Evolutionary conservation across 2,329 filamentous ascomycete genomes (phyloP).

Genomic region (Clarireedia hainanense): DNA sequence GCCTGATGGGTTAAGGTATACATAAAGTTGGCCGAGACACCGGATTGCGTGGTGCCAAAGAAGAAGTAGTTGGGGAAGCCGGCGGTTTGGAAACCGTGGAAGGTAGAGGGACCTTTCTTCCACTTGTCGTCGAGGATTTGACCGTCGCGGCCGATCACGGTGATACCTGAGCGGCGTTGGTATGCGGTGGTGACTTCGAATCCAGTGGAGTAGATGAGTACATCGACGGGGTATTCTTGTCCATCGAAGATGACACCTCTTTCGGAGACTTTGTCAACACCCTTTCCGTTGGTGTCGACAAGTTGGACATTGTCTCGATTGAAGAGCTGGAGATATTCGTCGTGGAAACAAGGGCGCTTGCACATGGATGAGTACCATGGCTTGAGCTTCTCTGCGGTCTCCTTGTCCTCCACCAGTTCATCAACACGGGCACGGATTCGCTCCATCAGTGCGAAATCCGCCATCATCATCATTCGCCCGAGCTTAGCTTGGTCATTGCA

Average conservation of each 20-base stretch:
- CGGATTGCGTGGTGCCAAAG: slow-evolving; percentile 2
- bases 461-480: slow-evolving; percentile 4
- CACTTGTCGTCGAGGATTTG: slow-evolving; percentile 4
- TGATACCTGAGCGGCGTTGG: slow-evolving; percentile 2
- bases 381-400: slow-evolving; percentile 39
- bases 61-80: slow-evolving; percentile 8
- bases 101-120: neutral
- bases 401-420: slow-evolving; percentile 35
- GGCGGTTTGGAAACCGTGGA: slow-evolving; percentile 5
- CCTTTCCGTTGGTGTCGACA: slow-evolving; percentile 43
- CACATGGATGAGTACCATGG: slow-evolving; percentile 47
- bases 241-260: slow-evolving; percentile 39
- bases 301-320: slow-evolving; percentile 36
- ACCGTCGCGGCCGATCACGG: neutral
- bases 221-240: slow-evolving; percentile 40
- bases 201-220: slow-evolving; percentile 50
- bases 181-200: slow-evolving; percentile 40
- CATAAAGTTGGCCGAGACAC: slow-evolving; percentile 8
- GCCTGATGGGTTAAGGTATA: neutral
- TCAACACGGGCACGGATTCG: slow-evolving; percentile 18
- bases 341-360: slow-evolving; percentile 45
- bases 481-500: neutral
- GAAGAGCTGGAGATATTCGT: slow-evolving; percentile 48
- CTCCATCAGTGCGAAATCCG: slow-evolving; percentile 8
- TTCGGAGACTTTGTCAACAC: slow-evolving; percentile 32